A percentile compares a stretch with the other conserved stretches of the same genome.
Conservation (phyloP, 371 early-diverging fungal species). For the Apophysomyces ossiformis region DNA sequence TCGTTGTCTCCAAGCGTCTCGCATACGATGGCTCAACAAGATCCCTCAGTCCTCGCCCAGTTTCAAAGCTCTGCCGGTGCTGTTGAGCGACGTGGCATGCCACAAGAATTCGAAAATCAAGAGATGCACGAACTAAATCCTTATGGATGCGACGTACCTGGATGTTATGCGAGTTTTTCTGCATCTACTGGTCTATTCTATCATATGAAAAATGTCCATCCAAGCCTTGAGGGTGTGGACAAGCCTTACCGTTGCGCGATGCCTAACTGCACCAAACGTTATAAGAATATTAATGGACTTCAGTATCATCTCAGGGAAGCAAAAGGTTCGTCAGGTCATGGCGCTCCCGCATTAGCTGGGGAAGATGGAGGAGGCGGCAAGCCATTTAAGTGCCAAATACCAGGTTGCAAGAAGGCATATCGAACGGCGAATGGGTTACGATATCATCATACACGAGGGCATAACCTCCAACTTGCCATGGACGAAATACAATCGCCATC, state of each 20-base stretch:
- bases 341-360: slow-evolving; percentile 13
- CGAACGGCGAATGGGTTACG: slow-evolving; percentile 47
- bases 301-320: slow-evolving; percentile 92
- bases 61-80: slow-evolving; percentile 12
- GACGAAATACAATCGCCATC: slow-evolving; percentile 3
- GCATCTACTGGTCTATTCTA: slow-evolving; percentile 65
- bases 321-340: slow-evolving; percentile 64
- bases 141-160: slow-evolving; percentile 74
- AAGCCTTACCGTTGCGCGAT: slow-evolving; percentile 87
- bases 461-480: slow-evolving; percentile 22
- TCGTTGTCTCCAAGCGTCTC: slow-evolving; percentile 11
- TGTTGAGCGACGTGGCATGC: slow-evolving; percentile 3
- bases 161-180: slow-evolving; percentile 64
- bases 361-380: slow-evolving; percentile 13
- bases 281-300: slow-evolving; percentile 97
- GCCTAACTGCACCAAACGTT: slow-evolving; percentile 83
- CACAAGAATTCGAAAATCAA: slow-evolving; percentile 12
- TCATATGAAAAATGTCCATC: slow-evolving; percentile 71
- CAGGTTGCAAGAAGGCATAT: slow-evolving; percentile 55
- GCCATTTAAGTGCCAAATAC: slow-evolving; percentile 41
- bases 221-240: slow-evolving; percentile 38
- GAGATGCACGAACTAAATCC: slow-evolving; percentile 46
- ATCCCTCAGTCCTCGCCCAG: slow-evolving; percentile 34
- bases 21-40: slow-evolving; percentile 14
- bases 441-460: slow-evolving; percentile 48